Conservation (phyloP, 75 land plant genomes). For the Chamaecyparis obtusa region DNA sequence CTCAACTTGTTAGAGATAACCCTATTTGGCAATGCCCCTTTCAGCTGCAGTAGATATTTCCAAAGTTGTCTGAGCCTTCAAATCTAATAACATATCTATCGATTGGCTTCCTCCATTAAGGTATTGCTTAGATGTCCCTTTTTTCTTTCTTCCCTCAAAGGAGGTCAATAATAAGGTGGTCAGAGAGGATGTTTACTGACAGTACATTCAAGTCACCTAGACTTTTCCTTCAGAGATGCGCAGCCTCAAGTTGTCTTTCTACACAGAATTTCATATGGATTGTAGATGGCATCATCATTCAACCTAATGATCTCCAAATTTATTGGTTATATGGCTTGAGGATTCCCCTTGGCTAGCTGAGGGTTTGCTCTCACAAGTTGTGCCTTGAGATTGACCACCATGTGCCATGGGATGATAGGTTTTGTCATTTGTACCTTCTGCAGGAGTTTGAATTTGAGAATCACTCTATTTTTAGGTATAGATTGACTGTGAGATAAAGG, state of each 20-base stretch:
- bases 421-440: neutral
- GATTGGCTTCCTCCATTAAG: too few relatives aligned
- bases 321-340: neutral
- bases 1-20: neutral
- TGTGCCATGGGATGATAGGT: neutral
- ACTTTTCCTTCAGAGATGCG: neutral
- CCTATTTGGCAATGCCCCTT: neutral
- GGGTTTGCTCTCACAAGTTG: neutral
- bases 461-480: neutral
- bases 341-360: neutral
- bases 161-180: neutral
- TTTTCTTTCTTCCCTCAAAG: neutral
- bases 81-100: too few relatives aligned
- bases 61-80: too few relatives aligned
- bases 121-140: neutral
- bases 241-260: neutral
- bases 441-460: neutral
- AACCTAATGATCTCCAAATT: neutral
- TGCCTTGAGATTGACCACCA: neutral
- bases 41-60: neutral
- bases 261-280: neutral
- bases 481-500: neutral
- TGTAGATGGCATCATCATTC: neutral
- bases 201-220: neutral
- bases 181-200: neutral